Conservation (phyloP, 108 stramenopile genomes). For the Pseudonitzschia multistriata region DNA sequence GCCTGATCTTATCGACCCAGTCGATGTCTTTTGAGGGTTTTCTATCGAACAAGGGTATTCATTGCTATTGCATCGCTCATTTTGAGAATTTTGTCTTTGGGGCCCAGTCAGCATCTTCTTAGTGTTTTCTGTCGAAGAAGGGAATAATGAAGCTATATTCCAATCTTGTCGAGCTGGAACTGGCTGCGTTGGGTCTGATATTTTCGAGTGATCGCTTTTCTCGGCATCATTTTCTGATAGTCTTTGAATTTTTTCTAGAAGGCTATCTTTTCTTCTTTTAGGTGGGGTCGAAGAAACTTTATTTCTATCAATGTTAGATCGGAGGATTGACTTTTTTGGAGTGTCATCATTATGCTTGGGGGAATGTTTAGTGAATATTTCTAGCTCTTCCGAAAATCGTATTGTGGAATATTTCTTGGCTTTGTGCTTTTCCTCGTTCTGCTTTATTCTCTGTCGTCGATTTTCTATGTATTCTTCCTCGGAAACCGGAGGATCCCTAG, state of each 20-base stretch:
- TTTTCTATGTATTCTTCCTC: neutral
- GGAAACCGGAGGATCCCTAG: neutral
- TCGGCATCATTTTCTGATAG: slow-evolving; percentile 12
- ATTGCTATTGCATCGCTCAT: too few relatives aligned
- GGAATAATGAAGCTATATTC: slow-evolving; percentile 1
- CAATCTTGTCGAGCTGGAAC: neutral
- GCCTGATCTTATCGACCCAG: neutral
- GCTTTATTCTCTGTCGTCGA: neutral
- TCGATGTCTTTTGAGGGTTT: neutral
- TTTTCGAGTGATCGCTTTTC: slow-evolving; percentile 1
- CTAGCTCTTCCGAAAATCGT: slow-evolving; percentile 19
- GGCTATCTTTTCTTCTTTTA: neutral
- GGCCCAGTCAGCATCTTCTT: neutral
- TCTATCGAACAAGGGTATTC: too few relatives aligned
- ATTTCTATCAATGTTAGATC: neutral
- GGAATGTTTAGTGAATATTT: slow-evolving; percentile 19
- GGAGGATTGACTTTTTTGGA: slow-evolving; percentile 24
- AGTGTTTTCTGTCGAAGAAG: neutral
- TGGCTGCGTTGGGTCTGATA: neutral
- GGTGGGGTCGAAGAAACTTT: neutral
- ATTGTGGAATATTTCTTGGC: neutral
- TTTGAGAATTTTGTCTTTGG: neutral
- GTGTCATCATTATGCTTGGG: slow-evolving; percentile 14
- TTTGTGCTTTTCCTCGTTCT: neutral
- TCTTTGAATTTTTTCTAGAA: slow-evolving; percentile 12